Evolutionary conservation across 257 asterid genomes (phyloP), one percentile per base, ranked within the genome.

Genomic region (Fraxinus cuspidata): DNA sequence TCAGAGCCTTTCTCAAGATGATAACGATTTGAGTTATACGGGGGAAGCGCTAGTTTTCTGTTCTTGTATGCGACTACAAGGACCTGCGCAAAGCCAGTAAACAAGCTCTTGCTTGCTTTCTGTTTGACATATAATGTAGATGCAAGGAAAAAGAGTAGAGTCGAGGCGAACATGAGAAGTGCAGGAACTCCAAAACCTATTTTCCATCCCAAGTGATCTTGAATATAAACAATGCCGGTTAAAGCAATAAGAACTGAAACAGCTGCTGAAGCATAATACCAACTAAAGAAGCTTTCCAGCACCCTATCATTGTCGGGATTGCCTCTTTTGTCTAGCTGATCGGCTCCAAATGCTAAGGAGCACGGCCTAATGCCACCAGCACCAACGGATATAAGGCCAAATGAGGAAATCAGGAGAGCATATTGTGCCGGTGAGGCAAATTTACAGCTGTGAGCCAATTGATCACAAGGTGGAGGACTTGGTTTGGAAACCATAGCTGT

Each of bases 311-410:
- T 89, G 40, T 78, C 29, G 16, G 77, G 83, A 49, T 81, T 74
- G 0, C 84, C 78, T 23, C 76, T 81, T 8, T 72, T 76, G 82
- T 84, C 88, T 11, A 92, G 76, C 68, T 92, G 96, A 70, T 92
- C 86, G 1, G 92, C 97, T n/a, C 97, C 97, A 76, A 92, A 92
- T 31, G 96, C 96, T 21, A 89, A 70, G 5, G 96, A 90, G 73
- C 88, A 84, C 3, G 97, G 84, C 71, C 93, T 83, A 49, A 89
- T 74, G 11, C 94, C 94, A 28, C 97, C 96, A 2, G 94, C 93
- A 1, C 96, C 97, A 49, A 92, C 42, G 1, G 94, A 90, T 66
- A 92, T 89, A 32, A 92, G 78, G 40, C 85, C 92, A 12, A 90
- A 81, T 0, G 96, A 87, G 51, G 87, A 78, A 35, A 86, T 47